These are phyloP conservation scores for Mycena floridula DNA, from an alignment of 768 basidiomycete genomes.

Conservation along the genomic window DNA sequence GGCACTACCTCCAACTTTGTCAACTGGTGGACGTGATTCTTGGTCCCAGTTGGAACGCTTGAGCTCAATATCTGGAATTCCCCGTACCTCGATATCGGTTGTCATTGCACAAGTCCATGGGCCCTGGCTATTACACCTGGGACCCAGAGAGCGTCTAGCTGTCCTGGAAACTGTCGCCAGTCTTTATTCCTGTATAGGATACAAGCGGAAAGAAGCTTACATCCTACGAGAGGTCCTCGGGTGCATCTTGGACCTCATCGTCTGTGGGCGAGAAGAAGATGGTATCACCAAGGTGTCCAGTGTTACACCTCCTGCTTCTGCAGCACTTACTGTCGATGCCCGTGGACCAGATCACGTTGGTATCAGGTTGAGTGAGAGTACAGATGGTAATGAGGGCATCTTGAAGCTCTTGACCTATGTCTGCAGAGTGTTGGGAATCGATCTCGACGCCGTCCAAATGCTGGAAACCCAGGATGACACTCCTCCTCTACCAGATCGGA, in stretches of 20 bases:
- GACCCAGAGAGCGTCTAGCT: constrained; percentile 66
- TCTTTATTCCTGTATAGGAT: constrained; percentile 76
- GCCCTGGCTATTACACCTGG: constrained; percentile 81
- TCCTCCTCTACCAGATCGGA: constrained; percentile 8
- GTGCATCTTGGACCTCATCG: constrained; percentile 77
- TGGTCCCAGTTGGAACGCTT: constrained; percentile 59
- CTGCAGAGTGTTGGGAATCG: constrained; percentile 75
- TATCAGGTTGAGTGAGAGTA: constrained; percentile 65
- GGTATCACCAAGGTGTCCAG: constrained; percentile 39
- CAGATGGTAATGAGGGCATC: constrained; percentile 80
- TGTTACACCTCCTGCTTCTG: constrained; percentile 28
- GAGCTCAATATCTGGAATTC: constrained; percentile 61
- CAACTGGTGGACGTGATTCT: constrained; percentile 36
- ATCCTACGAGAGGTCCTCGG: constrained; percentile 82
- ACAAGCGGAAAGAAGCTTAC: constrained; percentile 83
- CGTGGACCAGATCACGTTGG: constrained; percentile 63
- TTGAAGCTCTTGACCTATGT: constrained; percentile 67
- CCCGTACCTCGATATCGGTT: constrained; percentile 59
- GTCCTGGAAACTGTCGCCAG: constrained; percentile 67
- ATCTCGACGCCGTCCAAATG: constrained; percentile 66
- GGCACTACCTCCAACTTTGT: constrained; percentile 53
- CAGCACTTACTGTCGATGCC: constrained; percentile 32
- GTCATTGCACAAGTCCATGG: constrained; percentile 73
- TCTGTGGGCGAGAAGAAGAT: constrained; percentile 78
- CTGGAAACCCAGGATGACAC: constrained; percentile 21